Conservation (phyloP, 2,329 filamentous ascomycete species). For the Dactylella cylindrospora region DNA sequence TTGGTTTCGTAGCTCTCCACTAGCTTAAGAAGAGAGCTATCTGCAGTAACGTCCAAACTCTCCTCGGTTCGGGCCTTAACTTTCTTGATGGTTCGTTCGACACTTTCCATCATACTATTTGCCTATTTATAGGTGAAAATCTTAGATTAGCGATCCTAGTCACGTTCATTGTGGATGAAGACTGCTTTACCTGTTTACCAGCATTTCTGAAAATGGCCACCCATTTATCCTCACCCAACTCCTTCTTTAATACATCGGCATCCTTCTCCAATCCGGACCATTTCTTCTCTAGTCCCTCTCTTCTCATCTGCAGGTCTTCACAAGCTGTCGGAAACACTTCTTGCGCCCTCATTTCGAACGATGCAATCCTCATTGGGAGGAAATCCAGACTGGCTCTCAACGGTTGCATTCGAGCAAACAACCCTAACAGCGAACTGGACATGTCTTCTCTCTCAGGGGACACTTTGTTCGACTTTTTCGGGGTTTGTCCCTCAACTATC, state of each 20-base stretch:
- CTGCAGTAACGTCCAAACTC: constrained; percentile 65
- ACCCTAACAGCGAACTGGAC: constrained; percentile 71
- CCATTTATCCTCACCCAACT: constrained; percentile 94
- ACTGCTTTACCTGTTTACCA: constrained; percentile 58
- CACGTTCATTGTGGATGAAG: too few species aligned
- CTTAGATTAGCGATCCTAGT: not conserved
- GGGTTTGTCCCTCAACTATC: constrained; percentile 71
- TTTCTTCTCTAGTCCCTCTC: constrained; percentile 72
- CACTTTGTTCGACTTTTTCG: constrained; percentile 50
- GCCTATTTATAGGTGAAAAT: constrained; percentile 56
- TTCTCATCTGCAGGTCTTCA: constrained; percentile 77
- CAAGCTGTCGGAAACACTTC: constrained; percentile 84
- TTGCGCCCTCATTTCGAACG: constrained; percentile 77
- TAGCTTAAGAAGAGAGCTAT: constrained; percentile 68
- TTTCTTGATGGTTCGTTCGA: constrained; percentile 81
- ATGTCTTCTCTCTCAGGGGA: constrained; percentile 62
- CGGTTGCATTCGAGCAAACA: constrained; percentile 95
- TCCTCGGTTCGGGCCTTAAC: constrained; percentile 62
- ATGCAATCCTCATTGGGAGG: constrained; percentile 86
- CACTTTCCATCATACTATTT: constrained; percentile 94
- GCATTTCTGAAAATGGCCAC: constrained; percentile 92
- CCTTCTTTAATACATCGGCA: constrained; percentile 82
- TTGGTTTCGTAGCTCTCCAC: constrained; percentile 94
- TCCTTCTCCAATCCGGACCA: constrained; percentile 89
- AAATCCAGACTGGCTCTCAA: constrained; percentile 91